Evolutionary conservation across 2,329 filamentous ascomycete species (phyloP).

Genomic region (Pyrenophora tritici-repentis): DNA sequence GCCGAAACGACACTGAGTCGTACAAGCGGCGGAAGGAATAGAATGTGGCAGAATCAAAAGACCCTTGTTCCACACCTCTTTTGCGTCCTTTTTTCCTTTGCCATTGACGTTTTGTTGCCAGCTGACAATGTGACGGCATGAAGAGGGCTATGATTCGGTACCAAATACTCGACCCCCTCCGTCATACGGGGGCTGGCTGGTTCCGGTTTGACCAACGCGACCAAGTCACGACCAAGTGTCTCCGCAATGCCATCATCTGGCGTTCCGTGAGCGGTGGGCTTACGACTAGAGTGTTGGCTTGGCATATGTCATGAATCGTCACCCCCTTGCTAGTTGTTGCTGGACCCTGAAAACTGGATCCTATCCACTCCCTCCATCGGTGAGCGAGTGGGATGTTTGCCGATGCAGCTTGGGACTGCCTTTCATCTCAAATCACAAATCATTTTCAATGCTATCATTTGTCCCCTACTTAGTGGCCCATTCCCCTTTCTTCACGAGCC

Average conservation of each 20-base stretch:
- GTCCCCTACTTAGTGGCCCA: conserved; percentile 5
- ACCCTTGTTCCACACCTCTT: conserved; percentile 19
- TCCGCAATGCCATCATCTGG: conserved; percentile 30
- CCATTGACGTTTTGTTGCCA: not conserved
- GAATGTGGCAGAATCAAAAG: conserved; percentile 30
- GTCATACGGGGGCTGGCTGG: conserved; percentile 10
- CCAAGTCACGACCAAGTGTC: conserved; percentile 4
- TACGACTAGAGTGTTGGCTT: conserved; percentile 13
- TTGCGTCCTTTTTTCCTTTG: not conserved
- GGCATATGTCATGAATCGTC: conserved; percentile 28
- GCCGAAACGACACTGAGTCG: conserved; percentile 19
- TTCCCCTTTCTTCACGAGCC: not conserved
- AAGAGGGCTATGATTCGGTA: conserved; percentile 5
- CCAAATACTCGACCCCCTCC: conserved; percentile 4
- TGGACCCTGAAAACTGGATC: conserved; percentile 26
- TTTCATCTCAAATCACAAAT: not conserved
- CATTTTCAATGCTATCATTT: conserved; percentile 16
- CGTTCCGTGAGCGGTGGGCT: conserved; percentile 16
- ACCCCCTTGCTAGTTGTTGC: conserved; percentile 12
- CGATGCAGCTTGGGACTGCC: conserved; percentile 12
- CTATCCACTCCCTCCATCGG: conserved; percentile 10
- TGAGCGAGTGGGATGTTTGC: conserved; percentile 23
- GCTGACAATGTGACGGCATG: conserved; percentile 18
- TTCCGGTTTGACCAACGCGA: conserved; percentile 7
- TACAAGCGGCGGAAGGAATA: conserved; percentile 25